Evolutionary conservation across 2,329 filamentous ascomycete genomes (phyloP), one percentile per base, ranked within the genome.

Genomic region (Aquanectria penicillioides): DNA sequence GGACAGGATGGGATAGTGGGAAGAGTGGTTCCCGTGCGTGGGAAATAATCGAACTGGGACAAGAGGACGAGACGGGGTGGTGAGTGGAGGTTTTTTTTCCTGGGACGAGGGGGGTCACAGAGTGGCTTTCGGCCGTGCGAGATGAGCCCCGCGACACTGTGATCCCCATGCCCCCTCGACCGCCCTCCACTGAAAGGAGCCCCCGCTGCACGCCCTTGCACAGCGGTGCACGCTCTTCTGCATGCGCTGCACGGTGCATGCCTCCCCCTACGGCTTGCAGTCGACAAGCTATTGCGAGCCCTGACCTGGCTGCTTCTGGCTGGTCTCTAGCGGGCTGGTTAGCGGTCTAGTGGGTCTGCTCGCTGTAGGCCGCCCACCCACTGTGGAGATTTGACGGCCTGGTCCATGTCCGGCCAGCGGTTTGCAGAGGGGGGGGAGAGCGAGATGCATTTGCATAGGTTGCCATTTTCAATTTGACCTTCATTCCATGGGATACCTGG

Each of bases 81-180:
- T 48, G 38, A 64, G 66, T 68, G 64, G 66, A 68, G 63, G 65
- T 59, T 68, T 66, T 65, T 66, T 65, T 49, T 33, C 40, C 40
- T 58, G 25, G 41, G 44, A 58, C 49, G 55, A 38, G 26, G 49
- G 28, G 29, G 37, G 36, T 18, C 9, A 12, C 20, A 25, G 26
- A 23, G 17, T 33, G 36, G 36, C n/a, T 49, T 13, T 18, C n/a
- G n/a, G 47, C 55, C 25, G 55, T 58, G 55, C 22, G 33, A 33
- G 17, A 13, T 12, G 15, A 15, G 18, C 31, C 15, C 7, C 11
- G n/a, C 4, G 20, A 20, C 40, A 58, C 55, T 52, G 55, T 58
- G 26, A 47, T 52, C 34, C 40, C n/a, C n/a, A n/a, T n/a, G n/a
- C n/a, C n/a, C n/a, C n/a, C n/a, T n/a, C n/a, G n/a, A n/a, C 40